phyloP scores from a whole-genome alignment of 306 rosid genomes.

The Psophocarpus tetragonolobus region DNA sequence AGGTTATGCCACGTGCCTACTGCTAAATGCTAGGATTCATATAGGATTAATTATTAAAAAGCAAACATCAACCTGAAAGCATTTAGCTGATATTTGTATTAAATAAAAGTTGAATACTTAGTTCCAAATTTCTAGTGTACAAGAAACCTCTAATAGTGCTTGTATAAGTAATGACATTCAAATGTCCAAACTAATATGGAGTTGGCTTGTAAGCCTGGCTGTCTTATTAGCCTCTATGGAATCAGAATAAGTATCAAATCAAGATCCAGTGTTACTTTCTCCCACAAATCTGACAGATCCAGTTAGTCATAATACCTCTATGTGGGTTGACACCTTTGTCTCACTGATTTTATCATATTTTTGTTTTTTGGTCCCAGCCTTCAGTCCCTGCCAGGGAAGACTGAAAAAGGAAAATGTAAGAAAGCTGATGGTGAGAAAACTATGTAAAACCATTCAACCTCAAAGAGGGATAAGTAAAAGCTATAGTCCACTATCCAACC shows the following conservation, averaged over 20 bases:
- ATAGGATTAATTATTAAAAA: not conserved
- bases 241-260: conserved; percentile 4
- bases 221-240: conserved; percentile 5
- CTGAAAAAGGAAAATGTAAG: conserved; percentile 48
- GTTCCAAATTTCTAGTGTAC: conserved; percentile 7
- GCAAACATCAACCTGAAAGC: conserved; percentile 1
- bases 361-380: conserved; percentile 97
- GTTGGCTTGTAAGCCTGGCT: conserved; percentile 6
- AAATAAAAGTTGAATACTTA: not conserved
- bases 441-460: conserved; percentile 27
- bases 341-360: conserved; percentile 96
- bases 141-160: conserved; percentile 3
- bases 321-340: conserved; percentile 86
- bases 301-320: conserved; percentile 68
- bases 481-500: conserved; percentile 52
- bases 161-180: not conserved
- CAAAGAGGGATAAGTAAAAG: conserved; percentile 20
- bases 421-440: conserved; percentile 28
- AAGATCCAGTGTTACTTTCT: conserved; percentile 22
- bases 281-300: conserved; percentile 1
- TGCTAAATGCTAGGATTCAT: conserved; percentile 17
- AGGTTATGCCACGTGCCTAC: conserved; percentile 12
- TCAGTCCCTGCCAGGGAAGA: conserved; percentile 99
- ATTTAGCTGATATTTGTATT: not conserved
- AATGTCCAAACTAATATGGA: not conserved